Percentiles rank a stretch among this genome's conserved stretches.
phyloP scores from a whole-genome alignment of 2,329 filamentous ascomycete genomes.

The Talaromyces amestolkiae region DNA sequence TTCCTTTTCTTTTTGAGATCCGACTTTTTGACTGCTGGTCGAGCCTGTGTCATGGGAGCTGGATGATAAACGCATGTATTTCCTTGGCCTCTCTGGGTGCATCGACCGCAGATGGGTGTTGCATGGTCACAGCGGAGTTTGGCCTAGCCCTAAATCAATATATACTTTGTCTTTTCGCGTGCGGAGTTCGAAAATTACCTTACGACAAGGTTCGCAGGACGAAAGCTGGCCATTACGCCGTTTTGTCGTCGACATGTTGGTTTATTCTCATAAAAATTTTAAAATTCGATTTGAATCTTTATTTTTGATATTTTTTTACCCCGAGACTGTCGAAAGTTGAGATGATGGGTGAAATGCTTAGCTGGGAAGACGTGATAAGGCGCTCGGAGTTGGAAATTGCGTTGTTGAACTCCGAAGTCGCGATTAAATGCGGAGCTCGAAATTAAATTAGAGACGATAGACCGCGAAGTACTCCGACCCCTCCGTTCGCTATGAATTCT shows the following conservation, averaged over 20 bases:
- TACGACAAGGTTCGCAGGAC: constrained; percentile 28
- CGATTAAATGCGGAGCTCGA: neutral
- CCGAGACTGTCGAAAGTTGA: neutral
- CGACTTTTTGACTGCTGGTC: neutral
- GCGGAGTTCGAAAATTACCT: neutral
- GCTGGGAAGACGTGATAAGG: neutral
- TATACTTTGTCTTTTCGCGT: neutral
- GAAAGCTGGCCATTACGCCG: constrained; percentile 21
- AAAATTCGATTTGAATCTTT: neutral
- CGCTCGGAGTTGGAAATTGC: neutral
- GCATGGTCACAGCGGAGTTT: constrained; percentile 28
- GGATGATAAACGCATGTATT: constrained; percentile 23
- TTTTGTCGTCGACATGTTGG: constrained; percentile 4
- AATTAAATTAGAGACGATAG: neutral
- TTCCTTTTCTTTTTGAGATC: constrained; percentile 14
- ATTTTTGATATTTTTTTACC: neutral
- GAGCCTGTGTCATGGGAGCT: constrained; percentile 20
- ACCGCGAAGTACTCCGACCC: neutral
- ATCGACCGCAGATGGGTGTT: constrained; percentile 23
- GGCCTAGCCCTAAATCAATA: constrained; percentile 15
- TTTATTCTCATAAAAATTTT: no score
- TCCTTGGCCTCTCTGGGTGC: constrained; percentile 17
- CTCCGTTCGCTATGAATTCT: neutral
- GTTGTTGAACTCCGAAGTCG: neutral
- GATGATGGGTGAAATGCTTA: neutral